phyloP scores from a whole-genome alignment of 169 alveolate genomes.

The Pseudocohnilembus persalinus region DNA sequence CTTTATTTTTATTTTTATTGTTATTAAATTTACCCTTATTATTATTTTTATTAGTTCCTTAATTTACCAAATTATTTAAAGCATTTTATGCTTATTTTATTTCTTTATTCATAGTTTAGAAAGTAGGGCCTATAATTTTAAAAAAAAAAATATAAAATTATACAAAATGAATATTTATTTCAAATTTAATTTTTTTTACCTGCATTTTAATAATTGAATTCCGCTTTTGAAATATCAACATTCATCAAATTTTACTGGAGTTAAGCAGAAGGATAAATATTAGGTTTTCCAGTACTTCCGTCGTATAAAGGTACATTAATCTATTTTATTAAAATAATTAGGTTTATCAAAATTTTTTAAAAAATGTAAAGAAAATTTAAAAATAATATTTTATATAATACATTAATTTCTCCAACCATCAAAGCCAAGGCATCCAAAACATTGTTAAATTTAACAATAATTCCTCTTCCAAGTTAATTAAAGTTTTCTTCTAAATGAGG shows the following conservation, averaged over 20 bases:
- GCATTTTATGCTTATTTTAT: conserved; percentile 5
- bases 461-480: not conserved
- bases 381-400: not conserved
- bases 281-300: conserved; percentile 1
- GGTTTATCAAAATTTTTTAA: too few species aligned
- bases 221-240: not conserved
- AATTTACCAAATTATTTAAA: not conserved
- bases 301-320: not conserved
- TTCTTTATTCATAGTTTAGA: conserved; percentile 14
- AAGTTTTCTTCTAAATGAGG: not conserved
- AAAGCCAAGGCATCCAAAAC: conserved; percentile 10
- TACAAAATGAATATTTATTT: not conserved
- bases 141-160: not conserved
- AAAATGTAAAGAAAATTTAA: too few species aligned
- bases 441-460: conserved; percentile 2
- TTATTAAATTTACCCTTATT: not conserved
- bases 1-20: not conserved
- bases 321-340: not conserved
- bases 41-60: not conserved
- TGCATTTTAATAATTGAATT: conserved; percentile 7
- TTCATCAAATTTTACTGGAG: not conserved
- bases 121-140: conserved; percentile 2
- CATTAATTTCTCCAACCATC: conserved; percentile 2
- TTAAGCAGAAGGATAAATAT: conserved; percentile 12
- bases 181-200: not conserved